Base-by-base conservation (phyloP, 2,329 filamentous ascomycete species). In the Botrytis aclada region DNA sequence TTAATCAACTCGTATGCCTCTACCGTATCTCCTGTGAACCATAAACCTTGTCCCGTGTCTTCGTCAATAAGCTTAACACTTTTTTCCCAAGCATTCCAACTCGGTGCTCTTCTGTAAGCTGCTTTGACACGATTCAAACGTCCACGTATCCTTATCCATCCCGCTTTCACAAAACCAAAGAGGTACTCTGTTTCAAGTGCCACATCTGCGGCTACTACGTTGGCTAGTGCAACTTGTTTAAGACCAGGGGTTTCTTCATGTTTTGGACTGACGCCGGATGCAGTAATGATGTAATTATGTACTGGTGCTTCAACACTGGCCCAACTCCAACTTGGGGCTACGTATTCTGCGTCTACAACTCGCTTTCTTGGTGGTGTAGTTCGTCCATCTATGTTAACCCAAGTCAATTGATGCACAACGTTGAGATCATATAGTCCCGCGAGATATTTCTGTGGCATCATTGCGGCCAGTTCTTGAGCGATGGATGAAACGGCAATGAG, bases 281-380 rank as follows among this genome's bases (percentile, higher is more conserved):
- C 32, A 61, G 34, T 37, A 5, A 61, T 61, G 34, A 8, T 37
- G n/a, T 61, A 61, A 25, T 61, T 61, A 20, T 61, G 58, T 37
- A 61, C 10, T 25, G 34, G 58, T 25, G 58, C 58, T 16, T 39
- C 58, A 25, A 61, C 34, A 34, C 58, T 61, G 58, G 58, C 58
- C 58, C 58, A 61, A 12, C 58, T 61, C 58, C 58, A 61, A 8
- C 58, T 61, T 39, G 58, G 58, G n/a, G 58, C 58, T n/a, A 61
- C 34, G 9, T 61, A 61, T 2, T 61, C 58, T 14, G 20, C 10
- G 22, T 61, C 58, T 8, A 34, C 32, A 22, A 61, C 32, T 61
- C 32, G 34, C 6, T 61, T 61, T n/a, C 58, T 39, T 37, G 10
- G 58, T 25, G 34, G 58, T 18, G 58, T 61, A 22, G 34, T 39